Evolutionary conservation across 495 filamentous ascomycete species (phyloP), one percentile per base, ranked within the genome.

Genomic region (Evansstolkia leycettana): DNA sequence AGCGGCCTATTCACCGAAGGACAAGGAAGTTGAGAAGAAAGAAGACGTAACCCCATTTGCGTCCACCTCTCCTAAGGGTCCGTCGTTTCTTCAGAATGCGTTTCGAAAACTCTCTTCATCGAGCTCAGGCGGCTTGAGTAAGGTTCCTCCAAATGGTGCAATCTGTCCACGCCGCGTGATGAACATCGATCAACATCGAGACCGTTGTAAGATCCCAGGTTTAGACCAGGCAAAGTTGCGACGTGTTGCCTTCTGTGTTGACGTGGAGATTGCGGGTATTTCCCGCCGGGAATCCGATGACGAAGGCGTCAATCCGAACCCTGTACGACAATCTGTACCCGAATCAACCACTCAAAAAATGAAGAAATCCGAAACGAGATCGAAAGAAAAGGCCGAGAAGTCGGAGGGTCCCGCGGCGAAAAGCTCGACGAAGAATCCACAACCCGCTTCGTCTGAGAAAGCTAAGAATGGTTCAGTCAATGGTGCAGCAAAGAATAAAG

Each of bases 201-300:
- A 92, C 47, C 62, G 90, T 27, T 90, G 85, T 50, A 69, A 72
- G 11, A 74, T 96, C 17, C 65, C 74, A 17, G 86, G 90, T 41
- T 58, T 98, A 14, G 76, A 89, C 39, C 77, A 80, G 40, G 72
- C 71, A 12, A 93, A 90, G 42, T 58, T 98, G 20, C 71, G 86
- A 14, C 70, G 84, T 23, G 90, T 98, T 1, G 82, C 87, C 1
- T 98, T 98, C 47, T 93, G 82, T 44, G 90, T 98, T 3, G 90
- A 98, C 54, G 90, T 98, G 9, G 90, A 98, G 59, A 90, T 98
- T 48, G 88, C 90, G n/a, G 75, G 75, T 0, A 51, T 72, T 20
- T 72, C 77, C 12, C 54, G 54, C 37, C 52, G 52, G 10, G 61
- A 65, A 27, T 54, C 54, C 11, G 58, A 62, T 34, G 64, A 65